phyloP scores from a whole-genome alignment of 306 rosid genomes.

The Dalbergia cultrata region DNA sequence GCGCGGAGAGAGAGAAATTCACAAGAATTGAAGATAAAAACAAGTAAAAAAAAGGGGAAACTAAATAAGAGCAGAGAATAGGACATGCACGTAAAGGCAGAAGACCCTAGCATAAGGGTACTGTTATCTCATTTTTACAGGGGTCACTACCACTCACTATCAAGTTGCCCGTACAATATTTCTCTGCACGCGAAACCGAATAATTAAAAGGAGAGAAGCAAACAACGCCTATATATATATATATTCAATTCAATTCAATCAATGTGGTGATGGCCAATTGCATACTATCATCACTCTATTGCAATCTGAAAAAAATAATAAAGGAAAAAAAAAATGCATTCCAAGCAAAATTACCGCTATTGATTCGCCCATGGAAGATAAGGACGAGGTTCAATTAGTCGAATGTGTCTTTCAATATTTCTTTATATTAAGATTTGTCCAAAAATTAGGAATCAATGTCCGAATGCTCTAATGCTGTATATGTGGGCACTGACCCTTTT shows the following conservation, averaged over 20 bases:
- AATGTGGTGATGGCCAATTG: neutral
- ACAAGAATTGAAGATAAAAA: neutral
- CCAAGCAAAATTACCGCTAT: neutral
- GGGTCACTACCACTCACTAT: neutral
- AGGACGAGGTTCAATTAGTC: too few relatives aligned
- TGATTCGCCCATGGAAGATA: neutral
- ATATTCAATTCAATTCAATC: neutral
- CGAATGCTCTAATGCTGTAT: neutral
- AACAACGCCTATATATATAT: neutral
- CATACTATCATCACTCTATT: neutral
- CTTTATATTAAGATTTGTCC: neutral
- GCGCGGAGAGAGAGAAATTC: neutral
- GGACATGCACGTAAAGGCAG: neutral
- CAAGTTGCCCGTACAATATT: constrained; percentile 10
- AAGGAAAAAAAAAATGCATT: neutral
- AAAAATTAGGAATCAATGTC: neutral
- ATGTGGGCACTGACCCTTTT: constrained; percentile 17
- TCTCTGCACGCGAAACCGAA: constrained; percentile 23
- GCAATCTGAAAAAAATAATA: neutral
- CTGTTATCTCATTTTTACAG: neutral
- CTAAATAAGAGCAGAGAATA: neutral
- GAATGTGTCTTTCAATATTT: too few relatives aligned
- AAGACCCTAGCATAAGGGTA: neutral
- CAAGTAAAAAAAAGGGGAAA: neutral
- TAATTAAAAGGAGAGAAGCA: constrained; percentile 16